Conservation (phyloP, 352 stramenopile species). For the Labyrinthula sp. region DNA sequence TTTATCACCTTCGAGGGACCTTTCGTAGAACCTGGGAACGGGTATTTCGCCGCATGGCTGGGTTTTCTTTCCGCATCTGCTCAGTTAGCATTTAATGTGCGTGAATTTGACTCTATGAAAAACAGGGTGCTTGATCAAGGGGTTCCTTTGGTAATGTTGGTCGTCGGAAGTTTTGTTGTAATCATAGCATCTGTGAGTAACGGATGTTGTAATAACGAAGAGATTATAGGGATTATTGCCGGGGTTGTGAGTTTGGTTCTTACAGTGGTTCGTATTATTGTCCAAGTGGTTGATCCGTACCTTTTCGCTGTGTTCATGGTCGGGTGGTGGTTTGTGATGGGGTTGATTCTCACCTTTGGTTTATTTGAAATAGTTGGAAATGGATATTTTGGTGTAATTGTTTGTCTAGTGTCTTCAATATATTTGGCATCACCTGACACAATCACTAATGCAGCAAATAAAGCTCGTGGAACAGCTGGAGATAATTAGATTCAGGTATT, state of each 20-base stretch:
- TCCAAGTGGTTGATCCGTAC: too few species aligned
- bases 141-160: neutral
- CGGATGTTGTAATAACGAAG: too few species aligned
- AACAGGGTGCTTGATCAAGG: constrained; percentile 1
- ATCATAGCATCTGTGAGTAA: too few species aligned
- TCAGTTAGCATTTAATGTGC: too few species aligned
- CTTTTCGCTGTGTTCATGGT: constrained; percentile 26
- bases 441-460: too few species aligned
- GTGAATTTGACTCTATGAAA: too few species aligned
- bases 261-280: too few species aligned
- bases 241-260: too few species aligned
- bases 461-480: too few species aligned
- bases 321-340: constrained; percentile 8
- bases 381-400: constrained; percentile 24
- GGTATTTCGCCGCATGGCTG: constrained; percentile 25
- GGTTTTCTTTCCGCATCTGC: constrained; percentile 9
- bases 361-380: constrained; percentile 19
- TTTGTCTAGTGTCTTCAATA: constrained; percentile 20
- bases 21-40: constrained; percentile 18
- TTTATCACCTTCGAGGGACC: constrained; percentile 15
- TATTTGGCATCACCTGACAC: too few species aligned
- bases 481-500: too few species aligned
- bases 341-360: constrained; percentile 24
- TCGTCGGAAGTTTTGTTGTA: constrained; percentile 5
- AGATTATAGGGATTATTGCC: too few species aligned